Evolutionary conservation across 164 flowering plant genomes (phyloP).

Genomic region (Chimonanthus salicifolius): DNA sequence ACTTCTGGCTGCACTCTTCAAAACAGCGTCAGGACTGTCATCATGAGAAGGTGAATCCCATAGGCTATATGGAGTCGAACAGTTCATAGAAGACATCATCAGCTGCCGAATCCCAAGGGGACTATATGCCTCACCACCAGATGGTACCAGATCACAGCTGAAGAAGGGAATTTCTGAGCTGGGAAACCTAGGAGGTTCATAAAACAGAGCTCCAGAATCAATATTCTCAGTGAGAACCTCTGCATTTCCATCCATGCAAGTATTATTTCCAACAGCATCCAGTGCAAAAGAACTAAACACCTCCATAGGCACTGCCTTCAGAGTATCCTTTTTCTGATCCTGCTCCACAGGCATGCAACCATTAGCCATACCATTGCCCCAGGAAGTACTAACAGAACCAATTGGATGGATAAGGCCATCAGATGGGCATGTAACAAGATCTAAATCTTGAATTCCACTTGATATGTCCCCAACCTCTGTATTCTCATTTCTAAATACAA

Average conservation of each 20-base stretch:
- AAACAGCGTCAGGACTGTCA: slow-evolving; percentile 65
- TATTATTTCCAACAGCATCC: slow-evolving; percentile 17
- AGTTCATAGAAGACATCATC: slow-evolving; percentile 64
- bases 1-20: slow-evolving; percentile 85
- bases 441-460: slow-evolving; percentile 26
- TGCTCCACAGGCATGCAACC: slow-evolving; percentile 24
- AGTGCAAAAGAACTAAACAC: slow-evolving; percentile 26
- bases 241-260: slow-evolving; percentile 25
- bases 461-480: slow-evolving; percentile 19
- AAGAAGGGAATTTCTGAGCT: slow-evolving; percentile 87
- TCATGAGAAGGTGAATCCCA: slow-evolving; percentile 85
- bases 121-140: slow-evolving; percentile 76
- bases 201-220: slow-evolving; percentile 55
- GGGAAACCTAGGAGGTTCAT: slow-evolving; percentile 97
- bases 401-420: slow-evolving; percentile 33
- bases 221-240: slow-evolving; percentile 19
- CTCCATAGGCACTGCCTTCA: slow-evolving; percentile 41
- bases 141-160: slow-evolving; percentile 85
- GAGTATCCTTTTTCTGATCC: slow-evolving; percentile 26
- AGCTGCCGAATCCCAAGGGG: slow-evolving; percentile 96
- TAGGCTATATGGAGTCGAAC: slow-evolving; percentile 63
- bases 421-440: slow-evolving; percentile 18
- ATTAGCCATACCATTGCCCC: slow-evolving; percentile 24
- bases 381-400: slow-evolving; percentile 23
- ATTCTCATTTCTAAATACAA: slow-evolving; percentile 19